Conservation (phyloP, 345 rosid genomes). For the Anastatica hierochuntica region DNA sequence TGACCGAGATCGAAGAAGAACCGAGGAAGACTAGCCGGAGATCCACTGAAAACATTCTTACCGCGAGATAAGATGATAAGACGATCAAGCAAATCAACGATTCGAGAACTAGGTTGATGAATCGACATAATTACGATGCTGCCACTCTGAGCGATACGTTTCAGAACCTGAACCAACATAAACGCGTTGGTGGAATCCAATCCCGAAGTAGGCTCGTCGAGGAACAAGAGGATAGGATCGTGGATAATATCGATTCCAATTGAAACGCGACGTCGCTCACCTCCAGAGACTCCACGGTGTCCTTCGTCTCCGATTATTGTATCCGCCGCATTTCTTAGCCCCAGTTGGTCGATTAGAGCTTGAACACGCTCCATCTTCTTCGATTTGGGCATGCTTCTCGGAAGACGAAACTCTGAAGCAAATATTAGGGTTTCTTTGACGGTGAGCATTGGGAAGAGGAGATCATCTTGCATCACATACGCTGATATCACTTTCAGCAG, state of each 20-base stretch:
- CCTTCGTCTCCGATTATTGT: conserved; percentile 93
- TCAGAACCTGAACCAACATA: conserved; percentile 84
- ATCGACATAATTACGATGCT: conserved; percentile 82
- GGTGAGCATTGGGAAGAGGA: conserved; percentile 78
- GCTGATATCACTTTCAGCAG: conserved; percentile 76
- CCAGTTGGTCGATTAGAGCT: conserved; percentile 74
- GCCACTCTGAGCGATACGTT: conserved; percentile 76
- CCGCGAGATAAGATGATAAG: conserved; percentile 48
- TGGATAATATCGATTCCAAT: conserved; percentile 85
- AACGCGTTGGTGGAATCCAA: conserved; percentile 87
- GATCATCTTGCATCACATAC: conserved; percentile 95
- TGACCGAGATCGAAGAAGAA: conserved; percentile 58
- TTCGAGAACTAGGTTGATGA: conserved; percentile 80
- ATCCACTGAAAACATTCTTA: conserved; percentile 43
- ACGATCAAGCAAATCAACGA: conserved; percentile 50
- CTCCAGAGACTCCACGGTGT: conserved; percentile 92
- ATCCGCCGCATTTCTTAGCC: conserved; percentile 69
- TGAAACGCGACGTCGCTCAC: conserved; percentile 85
- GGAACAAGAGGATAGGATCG: conserved; percentile 73
- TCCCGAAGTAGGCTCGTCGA: conserved; percentile 93
- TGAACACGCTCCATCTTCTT: conserved; percentile 73
- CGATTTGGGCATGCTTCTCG: conserved; percentile 54
- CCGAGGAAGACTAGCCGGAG: conserved; percentile 37
- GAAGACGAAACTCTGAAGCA: conserved; percentile 82
- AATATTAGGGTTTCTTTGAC: conserved; percentile 89